A percentile compares a stretch with the other conserved stretches of the same genome.
Evolutionary conservation across 1,284 basidiomycete genomes (phyloP).

Genomic region (Cryptococcus maquisensis): DNA sequence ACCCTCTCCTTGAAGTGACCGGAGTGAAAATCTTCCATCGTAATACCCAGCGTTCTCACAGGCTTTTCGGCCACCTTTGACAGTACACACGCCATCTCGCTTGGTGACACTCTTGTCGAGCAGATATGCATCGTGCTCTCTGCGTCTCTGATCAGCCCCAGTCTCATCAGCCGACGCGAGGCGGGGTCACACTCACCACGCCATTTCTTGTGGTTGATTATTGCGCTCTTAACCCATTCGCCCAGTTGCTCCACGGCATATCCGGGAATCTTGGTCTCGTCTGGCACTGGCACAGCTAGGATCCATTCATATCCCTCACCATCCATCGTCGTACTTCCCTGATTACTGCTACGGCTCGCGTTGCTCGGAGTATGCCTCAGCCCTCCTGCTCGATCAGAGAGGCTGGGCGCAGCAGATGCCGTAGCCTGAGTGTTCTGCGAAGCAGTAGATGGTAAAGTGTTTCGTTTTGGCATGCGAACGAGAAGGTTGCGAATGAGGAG

Average conservation of each 20-base stretch:
- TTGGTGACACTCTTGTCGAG: slow-evolving; percentile 20
- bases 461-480: no score
- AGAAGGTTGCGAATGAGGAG: not conserved
- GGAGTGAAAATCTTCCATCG: slow-evolving; percentile 24
- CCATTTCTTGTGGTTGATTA: slow-evolving; percentile 30
- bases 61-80: slow-evolving; percentile 18
- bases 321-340: not conserved
- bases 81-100: slow-evolving; percentile 22
- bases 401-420: not conserved
- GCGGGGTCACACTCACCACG: slow-evolving; percentile 20
- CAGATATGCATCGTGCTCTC: slow-evolving; percentile 20
- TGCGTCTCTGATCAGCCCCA: no score
- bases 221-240: slow-evolving; percentile 31
- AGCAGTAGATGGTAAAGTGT: no score
- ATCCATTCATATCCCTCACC: slow-evolving; percentile 9
- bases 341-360: no score
- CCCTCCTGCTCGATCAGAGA: not conserved
- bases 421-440: not conserved
- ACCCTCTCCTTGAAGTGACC: slow-evolving; percentile 5
- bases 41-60: slow-evolving; percentile 24
- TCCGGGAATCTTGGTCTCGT: slow-evolving; percentile 25
- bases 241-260: slow-evolving; percentile 38
- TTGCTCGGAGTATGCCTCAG: not conserved
- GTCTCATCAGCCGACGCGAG: no score
- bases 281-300: slow-evolving; percentile 27